Percentiles rank a stretch among this genome's conserved stretches.
Conservation (phyloP, 768 basidiomycete species). For the Tricholoma matsutake region DNA sequence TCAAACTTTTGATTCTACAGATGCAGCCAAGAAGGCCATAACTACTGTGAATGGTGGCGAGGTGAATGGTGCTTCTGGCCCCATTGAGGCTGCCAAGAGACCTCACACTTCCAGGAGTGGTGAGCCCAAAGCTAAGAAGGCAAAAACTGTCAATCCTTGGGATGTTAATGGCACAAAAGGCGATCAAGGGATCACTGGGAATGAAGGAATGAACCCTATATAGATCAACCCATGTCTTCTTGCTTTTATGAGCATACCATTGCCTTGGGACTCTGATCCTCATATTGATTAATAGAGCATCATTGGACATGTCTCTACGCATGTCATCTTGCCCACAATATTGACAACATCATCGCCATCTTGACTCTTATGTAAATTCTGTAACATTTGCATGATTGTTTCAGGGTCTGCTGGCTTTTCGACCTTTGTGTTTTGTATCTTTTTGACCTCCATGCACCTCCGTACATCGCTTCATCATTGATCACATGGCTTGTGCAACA, state of each 20-base stretch:
- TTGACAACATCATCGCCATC: background rate
- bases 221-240: background rate
- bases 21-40: conserved; percentile 19
- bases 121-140: conserved; percentile 31
- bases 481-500: too few species aligned
- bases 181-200: background rate
- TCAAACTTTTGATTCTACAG: conserved; percentile 12
- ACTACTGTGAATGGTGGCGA: conserved; percentile 7
- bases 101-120: conserved; percentile 26
- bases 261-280: background rate
- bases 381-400: background rate
- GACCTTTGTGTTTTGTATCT: too few species aligned
- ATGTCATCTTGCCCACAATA: background rate
- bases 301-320: background rate
- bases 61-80: conserved; percentile 11
- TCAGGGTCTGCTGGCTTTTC: conserved; percentile 32
- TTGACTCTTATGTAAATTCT: background rate
- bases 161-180: conserved; percentile 4
- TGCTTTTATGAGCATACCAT: background rate
- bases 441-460: too few species aligned
- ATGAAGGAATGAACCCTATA: conserved; percentile 1
- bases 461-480: too few species aligned
- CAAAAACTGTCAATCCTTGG: conserved; percentile 16
- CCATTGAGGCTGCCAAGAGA: conserved; percentile 20
- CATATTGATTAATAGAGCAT: background rate